Evolutionary conservation across 805 yeast genomes (phyloP), one percentile per base, ranked within the genome.

Genomic region (Candida odintsovae): DNA sequence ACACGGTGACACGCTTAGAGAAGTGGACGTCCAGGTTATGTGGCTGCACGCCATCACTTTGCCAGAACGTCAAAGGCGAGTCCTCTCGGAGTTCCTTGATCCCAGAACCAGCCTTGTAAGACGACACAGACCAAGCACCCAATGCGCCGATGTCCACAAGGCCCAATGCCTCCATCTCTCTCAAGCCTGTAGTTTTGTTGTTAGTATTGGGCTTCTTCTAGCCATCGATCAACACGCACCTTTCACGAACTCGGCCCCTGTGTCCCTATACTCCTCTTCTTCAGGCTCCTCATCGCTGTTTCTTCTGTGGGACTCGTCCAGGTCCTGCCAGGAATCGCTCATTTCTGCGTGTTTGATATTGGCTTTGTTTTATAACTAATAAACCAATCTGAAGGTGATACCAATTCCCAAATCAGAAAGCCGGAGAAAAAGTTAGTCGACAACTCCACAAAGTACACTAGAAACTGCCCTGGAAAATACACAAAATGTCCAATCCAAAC

Each of bases 21-120:
- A 94, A 94, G 57, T 81, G 90, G 2, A 89, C 76, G 41, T 86
- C 86, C 6, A 94, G 69, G 23, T 69, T 71, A 66, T 94, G 99
- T 0, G 98, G 99, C 55, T 84, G 88, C 12, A 76, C 73, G 0
- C 97, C 99, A 61, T 94, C 99, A 40, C 95, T 84, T 64, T 94
- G 99, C 99, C 99, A 94, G 62, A 73, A 92, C 1, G 81, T 67
- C 25, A 75, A 72, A 0, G 92, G 86, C 4, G 81, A 73, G 55
- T 84, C 90, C 43, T 86, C 87, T 26, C 94, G 68, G 7, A 92
- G 70, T 55, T 83, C 83, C n/a, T 68, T 68, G 19, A 88, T 73
- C 0, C 94, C 94, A 55, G 71, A 81, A 0, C 89, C 94, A 10
- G 75, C 75, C 56, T 90, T 92, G 57, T 46, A 67, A 0, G 96